Percentiles rank a stretch among this genome's conserved stretches.
Conservation (phyloP, 805 yeast genomes). For the Naumovozyma baii region DNA sequence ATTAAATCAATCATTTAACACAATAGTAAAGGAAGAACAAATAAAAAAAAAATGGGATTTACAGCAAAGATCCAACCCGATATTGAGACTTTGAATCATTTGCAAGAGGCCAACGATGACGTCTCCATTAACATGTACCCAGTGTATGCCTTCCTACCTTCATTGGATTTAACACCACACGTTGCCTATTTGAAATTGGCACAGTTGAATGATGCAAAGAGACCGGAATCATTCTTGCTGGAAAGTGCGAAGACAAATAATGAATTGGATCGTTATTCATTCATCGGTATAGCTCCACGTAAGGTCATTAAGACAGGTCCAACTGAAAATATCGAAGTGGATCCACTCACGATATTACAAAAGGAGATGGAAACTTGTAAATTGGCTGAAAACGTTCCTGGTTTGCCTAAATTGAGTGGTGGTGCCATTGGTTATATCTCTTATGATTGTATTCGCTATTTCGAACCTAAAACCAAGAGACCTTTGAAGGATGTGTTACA, state of each 20-base stretch:
- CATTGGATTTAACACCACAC: conserved; percentile 80
- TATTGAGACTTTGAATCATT: conserved; percentile 35
- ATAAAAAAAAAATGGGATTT: conserved; percentile 1
- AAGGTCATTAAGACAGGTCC: conserved; percentile 75
- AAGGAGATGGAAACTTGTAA: conserved; percentile 53
- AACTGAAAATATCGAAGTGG: conserved; percentile 42
- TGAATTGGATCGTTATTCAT: conserved; percentile 80
- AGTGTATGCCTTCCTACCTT: conserved; percentile 60
- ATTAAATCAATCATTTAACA: too few relatives aligned
- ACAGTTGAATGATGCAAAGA: conserved; percentile 41
- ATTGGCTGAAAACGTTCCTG: conserved; percentile 66
- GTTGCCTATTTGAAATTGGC: conserved; percentile 81
- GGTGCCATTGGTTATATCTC: conserved; percentile 96
- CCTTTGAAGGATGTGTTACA: conserved; percentile 66
- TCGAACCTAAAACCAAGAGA: conserved; percentile 83
- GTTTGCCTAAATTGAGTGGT: conserved; percentile 76
- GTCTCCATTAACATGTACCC: conserved; percentile 64
- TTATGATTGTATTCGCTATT: conserved; percentile 92
- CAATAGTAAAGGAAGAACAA: not conserved
- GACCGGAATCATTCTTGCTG: conserved; percentile 66
- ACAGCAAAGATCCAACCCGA: conserved; percentile 40
- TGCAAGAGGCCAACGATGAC: conserved; percentile 32
- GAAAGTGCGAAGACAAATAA: conserved; percentile 89
- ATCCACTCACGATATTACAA: conserved; percentile 72
- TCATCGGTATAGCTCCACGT: conserved; percentile 79